Conservation (phyloP, 305 asterid species). For the Stenogyne calaminthoides region DNA sequence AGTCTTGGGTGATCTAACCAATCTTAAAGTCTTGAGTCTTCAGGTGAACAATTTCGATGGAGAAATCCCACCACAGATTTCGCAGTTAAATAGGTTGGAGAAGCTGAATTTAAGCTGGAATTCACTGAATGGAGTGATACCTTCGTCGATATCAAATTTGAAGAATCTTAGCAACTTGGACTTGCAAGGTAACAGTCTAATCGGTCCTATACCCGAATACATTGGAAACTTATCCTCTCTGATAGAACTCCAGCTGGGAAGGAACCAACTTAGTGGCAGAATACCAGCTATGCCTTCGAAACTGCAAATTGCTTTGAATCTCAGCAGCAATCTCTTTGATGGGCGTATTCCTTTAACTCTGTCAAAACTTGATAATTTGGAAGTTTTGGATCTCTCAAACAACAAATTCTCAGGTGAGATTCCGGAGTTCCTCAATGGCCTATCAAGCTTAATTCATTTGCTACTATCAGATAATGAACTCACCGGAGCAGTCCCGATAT, state of each 20-base stretch:
- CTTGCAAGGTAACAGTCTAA: constrained; percentile 50
- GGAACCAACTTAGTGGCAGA: constrained; percentile 55
- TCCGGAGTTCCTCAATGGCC: constrained; percentile 42
- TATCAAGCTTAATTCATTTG: constrained; percentile 51
- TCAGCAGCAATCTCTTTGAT: constrained; percentile 63
- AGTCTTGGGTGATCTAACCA: constrained; percentile 40
- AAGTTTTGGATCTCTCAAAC: constrained; percentile 76
- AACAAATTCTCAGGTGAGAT: constrained; percentile 61
- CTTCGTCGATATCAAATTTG: constrained; percentile 53
- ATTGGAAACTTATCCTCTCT: constrained; percentile 41
- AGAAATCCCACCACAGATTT: constrained; percentile 50
- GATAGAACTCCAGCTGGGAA: constrained; percentile 73
- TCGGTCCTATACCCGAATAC: constrained; percentile 58
- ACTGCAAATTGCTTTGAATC: constrained; percentile 66
- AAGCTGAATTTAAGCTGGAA: constrained; percentile 61
- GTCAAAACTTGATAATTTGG: constrained; percentile 44
- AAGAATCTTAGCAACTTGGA: constrained; percentile 46
- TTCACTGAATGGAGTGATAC: constrained; percentile 53
- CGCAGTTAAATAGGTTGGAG: constrained; percentile 44
- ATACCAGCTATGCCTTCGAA: constrained; percentile 53
- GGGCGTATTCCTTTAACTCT: constrained; percentile 54
- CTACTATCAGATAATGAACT: constrained; percentile 62
- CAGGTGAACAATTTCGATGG: constrained; percentile 56
- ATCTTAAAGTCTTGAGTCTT: constrained; percentile 63
- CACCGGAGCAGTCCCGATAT: constrained; percentile 55